Evolutionary conservation across 2,329 filamentous ascomycete genomes (phyloP).

Genomic region (Diaporthe batatas): DNA sequence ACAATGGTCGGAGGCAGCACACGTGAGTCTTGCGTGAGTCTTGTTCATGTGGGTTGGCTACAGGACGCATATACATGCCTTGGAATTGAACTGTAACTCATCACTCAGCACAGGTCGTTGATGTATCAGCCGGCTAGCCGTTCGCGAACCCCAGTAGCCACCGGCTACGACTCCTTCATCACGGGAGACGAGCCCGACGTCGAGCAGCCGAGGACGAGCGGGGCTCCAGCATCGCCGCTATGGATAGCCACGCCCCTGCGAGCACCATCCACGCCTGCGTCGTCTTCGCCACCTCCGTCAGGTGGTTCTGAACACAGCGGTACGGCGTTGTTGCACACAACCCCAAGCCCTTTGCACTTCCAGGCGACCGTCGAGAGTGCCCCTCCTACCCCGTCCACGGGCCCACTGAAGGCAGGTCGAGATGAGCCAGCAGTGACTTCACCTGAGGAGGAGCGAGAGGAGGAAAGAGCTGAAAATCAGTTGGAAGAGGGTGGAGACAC

Average conservation of each 20-base stretch:
- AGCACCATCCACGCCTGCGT: not conserved
- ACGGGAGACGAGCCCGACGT: not conserved
- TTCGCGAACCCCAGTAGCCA: not conserved
- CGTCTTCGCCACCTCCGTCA: not conserved
- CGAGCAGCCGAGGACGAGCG: not conserved
- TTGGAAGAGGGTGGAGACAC: not conserved
- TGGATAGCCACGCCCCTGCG: not conserved
- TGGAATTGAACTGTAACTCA: not conserved
- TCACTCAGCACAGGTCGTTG: slow-evolving; percentile 6
- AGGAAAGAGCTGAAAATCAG: too few relatives aligned
- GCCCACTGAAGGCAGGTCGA: not conserved
- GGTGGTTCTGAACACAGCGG: not conserved
- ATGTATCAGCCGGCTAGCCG: not conserved
- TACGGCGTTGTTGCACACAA: not conserved
- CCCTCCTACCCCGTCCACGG: not conserved
- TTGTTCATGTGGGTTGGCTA: not conserved
- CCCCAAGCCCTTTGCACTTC: not conserved
- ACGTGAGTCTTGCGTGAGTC: slow-evolving; percentile 19
- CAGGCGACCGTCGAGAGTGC: slow-evolving; percentile 27
- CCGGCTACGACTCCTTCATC: accelerated
- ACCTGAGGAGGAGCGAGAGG: too few relatives aligned
- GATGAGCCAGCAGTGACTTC: not conserved
- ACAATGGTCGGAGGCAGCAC: not conserved
- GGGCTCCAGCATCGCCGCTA: not conserved
- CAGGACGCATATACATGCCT: too few relatives aligned